A percentile compares a stretch with the other conserved stretches of the same genome.
phyloP scores from a whole-genome alignment of 345 rosid species.

The Boechera stricta region DNA sequence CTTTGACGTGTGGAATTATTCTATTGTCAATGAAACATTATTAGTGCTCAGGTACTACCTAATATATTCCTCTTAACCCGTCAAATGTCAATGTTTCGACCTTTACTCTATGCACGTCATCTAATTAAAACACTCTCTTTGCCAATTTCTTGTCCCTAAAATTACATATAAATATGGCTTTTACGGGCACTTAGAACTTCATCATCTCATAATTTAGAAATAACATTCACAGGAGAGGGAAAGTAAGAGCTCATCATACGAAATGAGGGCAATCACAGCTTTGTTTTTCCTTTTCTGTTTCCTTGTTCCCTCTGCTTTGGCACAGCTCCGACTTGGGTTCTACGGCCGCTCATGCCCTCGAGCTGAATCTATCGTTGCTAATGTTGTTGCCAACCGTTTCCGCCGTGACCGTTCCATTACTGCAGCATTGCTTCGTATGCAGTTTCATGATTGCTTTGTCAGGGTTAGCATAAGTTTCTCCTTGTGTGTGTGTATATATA shows the following conservation, averaged over 20 bases:
- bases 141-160: neutral
- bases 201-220: neutral
- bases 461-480: conserved; percentile 47
- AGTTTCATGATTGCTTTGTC: conserved; percentile 86
- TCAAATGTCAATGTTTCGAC: neutral
- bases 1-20: conserved; percentile 30
- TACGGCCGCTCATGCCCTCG: conserved; percentile 60
- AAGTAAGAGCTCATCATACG: conserved; percentile 1
- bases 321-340: conserved; percentile 57
- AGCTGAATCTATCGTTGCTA: conserved; percentile 62
- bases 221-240: neutral
- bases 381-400: conserved; percentile 53
- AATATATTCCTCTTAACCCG: neutral
- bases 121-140: conserved; percentile 16
- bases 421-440: conserved; percentile 83
- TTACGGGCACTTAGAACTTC: neutral
- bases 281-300: conserved; percentile 39
- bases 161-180: conserved; percentile 32
- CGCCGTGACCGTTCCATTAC: conserved; percentile 49
- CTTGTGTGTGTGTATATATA: neutral
- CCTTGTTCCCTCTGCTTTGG: conserved; percentile 49
- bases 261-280: conserved; percentile 36
- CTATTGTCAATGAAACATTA: neutral
- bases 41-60: too few relatives aligned
- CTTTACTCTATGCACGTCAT: conserved; percentile 22